Evolutionary conservation across 495 filamentous ascomycete genomes (phyloP), one percentile per base, ranked within the genome.

Genomic region (Penicillium canescens): DNA sequence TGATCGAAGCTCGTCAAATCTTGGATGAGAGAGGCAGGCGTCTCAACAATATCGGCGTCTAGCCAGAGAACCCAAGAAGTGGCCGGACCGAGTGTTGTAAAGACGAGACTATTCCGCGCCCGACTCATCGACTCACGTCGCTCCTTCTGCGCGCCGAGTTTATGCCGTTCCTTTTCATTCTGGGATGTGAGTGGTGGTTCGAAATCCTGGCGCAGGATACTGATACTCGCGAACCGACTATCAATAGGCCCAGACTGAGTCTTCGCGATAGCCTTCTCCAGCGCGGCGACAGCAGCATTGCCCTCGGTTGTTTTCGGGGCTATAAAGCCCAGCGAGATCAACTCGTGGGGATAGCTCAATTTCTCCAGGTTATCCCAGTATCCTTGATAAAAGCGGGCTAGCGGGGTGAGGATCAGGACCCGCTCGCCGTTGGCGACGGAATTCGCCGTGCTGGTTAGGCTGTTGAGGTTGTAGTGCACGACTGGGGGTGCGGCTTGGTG

Each of bases 21-120:
- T 69, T 98, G 91, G 61, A 98, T 96, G 11, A 98, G 77, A 5
- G 83, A 83, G 3, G 83, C 71, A 0, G 94, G 94, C 2, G 90
- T 91, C 72, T 98, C 94, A 56, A 98, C 59, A 57, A 98, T 90
- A 62, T 98, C 94, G 23, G 87, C 81, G 63, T 98, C 94, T 23
- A 98, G 75, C 94, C 94, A 98, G 45, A 98, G 78, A 21, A 98
- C 92, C 94, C 94, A 98, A 6, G 90, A 90, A 0, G 92, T 97
- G 14, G 82, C 80, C n/a, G 91, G 92, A 3, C 94, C 95, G 11
- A 98, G 78, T 1, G 93, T 98, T n/a, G 95, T 97, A 74, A 98
- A 98, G 52, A 98, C 78, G 20, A 98, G 80, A 40, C 89, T 93
- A 62, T 98, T 98, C 28, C 94, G 84, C 31, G 94, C 95, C 52